These are phyloP conservation scores for Liquidambar formosana DNA, from an alignment of 164 flowering plant genomes.

Conservation along the genomic window DNA sequence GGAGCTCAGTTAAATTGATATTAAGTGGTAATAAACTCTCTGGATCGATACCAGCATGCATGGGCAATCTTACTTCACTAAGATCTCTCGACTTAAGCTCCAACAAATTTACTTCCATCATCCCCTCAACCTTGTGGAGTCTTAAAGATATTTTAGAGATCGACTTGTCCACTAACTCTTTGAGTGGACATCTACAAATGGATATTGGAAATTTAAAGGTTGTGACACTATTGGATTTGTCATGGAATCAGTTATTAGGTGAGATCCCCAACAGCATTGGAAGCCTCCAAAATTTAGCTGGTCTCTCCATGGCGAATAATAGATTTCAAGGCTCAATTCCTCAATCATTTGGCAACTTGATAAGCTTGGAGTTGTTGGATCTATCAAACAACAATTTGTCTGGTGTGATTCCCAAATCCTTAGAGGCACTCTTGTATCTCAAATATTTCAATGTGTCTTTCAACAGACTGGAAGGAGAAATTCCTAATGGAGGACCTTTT, in stretches of 20 bases:
- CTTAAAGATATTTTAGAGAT: conserved; percentile 9
- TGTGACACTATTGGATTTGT: conserved; percentile 5
- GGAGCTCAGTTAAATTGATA: conserved; percentile 4
- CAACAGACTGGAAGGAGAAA: too few species aligned
- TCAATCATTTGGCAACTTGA: too few species aligned
- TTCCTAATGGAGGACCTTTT: too few species aligned
- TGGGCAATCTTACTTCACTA: too few species aligned
- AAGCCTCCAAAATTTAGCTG: conserved; percentile 9
- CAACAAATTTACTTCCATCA: conserved; percentile 14
- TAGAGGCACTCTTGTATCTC: too few species aligned
- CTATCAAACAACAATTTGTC: too few species aligned
- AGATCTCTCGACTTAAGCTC: conserved; percentile 2
- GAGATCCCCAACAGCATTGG: conserved; percentile 15
- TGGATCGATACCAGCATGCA: too few species aligned
- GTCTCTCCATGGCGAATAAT: conserved; percentile 23
- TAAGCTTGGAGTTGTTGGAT: too few species aligned
- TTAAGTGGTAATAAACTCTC: conserved; percentile 17
- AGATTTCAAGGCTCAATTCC: conserved; percentile 23
- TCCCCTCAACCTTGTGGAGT: conserved; percentile 18
- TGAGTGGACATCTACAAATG: conserved; percentile 14
- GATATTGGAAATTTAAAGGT: conserved; percentile 14
- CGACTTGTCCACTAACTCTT: conserved; percentile 18
- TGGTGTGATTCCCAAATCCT: too few species aligned
- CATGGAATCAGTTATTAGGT: conserved; percentile 14
- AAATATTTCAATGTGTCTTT: conserved; percentile 30